Conservation (phyloP, 495 filamentous ascomycete species). For the Astrocystis sublimbata region DNA sequence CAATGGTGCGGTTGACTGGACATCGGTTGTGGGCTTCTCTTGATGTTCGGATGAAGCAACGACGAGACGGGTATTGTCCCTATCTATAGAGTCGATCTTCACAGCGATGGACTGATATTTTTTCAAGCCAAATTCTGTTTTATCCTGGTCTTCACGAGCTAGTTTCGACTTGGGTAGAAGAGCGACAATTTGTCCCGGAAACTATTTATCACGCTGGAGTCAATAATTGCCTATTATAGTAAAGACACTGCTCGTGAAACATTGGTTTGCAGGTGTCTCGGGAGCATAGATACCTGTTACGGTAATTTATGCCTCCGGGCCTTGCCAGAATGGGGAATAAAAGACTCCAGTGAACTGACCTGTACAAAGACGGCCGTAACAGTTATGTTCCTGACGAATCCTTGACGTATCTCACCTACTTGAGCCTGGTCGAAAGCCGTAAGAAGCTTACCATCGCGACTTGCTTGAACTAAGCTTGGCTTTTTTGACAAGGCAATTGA, state of each 20-base stretch:
- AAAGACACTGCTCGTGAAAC: no score
- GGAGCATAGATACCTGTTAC: no score
- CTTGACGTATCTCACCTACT: conserved; percentile 66
- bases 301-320: no score
- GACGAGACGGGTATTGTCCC: conserved; percentile 40
- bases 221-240: no score
- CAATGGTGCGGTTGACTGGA: conserved; percentile 22
- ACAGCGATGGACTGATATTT: conserved; percentile 70
- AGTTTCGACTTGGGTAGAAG: conserved; percentile 76
- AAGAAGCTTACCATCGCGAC: conserved; percentile 64
- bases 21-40: conserved; percentile 27
- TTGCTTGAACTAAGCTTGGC: conserved; percentile 74
- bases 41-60: conserved; percentile 36
- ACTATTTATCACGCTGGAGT: no score
- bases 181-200: conserved; percentile 73
- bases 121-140: conserved; percentile 72
- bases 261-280: no score
- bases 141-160: conserved; percentile 60
- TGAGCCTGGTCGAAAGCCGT: conserved; percentile 66
- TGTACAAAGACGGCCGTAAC: conserved; percentile 77
- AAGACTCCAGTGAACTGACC: no score
- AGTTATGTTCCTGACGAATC: conserved; percentile 84
- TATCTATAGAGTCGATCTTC: conserved; percentile 70
- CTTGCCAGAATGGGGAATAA: no score
- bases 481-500: conserved; percentile 77